Evolutionary conservation across 139 green algal genomes (phyloP), one percentile per base, ranked within the genome.

Genomic region (Picochlorum sp.): DNA sequence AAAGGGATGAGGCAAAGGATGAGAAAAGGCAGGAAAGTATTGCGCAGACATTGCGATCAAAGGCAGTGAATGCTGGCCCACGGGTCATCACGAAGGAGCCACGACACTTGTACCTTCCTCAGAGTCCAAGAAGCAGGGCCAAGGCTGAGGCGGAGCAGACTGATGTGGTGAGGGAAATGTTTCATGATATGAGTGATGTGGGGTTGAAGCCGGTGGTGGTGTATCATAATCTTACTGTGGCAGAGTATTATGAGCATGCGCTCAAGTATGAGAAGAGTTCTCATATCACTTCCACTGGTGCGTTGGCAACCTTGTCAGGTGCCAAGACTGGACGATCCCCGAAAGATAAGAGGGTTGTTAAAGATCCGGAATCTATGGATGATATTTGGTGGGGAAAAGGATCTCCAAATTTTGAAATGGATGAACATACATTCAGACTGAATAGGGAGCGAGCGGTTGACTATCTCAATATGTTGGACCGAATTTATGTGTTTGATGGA

Each of bases 321-420:
- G 83, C 81, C 24, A 96, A 94, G 79, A 96, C 89, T 50, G 90
- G 91, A 5, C 86, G 91, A 28, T 90, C 75, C 41, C 91, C 91
- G 50, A 83, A 85, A 38, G 91, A 97, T 87, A 97, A 96, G 86
- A 84, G 90, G 45, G 81, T 98, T 8, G 88, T 98, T 61, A 76
- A 81, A 6, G 87, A 97, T 62, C 37, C 79, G 0, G 51, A 54
- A 4, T 86, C 80, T 3, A 69, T 92, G 67, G 66, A 71, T 14
- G 81, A 94, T 66, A 74, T 96, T n/a, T 96, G 89, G 90, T 95
- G 88, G 86, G 65, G 30, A 37, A 74, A 62, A 20, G 84, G 84
- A 18, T 79, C 71, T 3, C 81, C 83, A 50, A 93, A 93, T 68
- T 83, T 77, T 56, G 86, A 92, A 59, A 94, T 94, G 85, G 86